Percentiles rank a stretch among this genome's conserved stretches.
Conservation (phyloP, 495 filamentous ascomycete genomes). For the Penicillium mononematosum region DNA sequence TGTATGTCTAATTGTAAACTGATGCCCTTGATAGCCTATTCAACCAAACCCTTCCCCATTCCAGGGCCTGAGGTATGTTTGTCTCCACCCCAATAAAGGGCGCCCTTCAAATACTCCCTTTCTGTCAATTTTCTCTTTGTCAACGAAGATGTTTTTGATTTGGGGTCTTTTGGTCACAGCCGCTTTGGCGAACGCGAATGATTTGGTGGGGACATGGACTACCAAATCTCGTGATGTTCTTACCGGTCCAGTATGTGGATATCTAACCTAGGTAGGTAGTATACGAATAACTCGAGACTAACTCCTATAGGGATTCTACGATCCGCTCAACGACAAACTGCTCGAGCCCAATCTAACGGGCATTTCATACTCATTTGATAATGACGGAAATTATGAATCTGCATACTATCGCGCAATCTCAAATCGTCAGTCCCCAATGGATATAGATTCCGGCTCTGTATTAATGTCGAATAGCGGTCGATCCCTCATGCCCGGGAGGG, state of each 20-base stretch:
- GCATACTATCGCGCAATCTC: slow-evolving; percentile 72
- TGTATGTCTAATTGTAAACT: background rate
- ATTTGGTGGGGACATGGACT: slow-evolving; percentile 73
- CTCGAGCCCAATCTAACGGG: slow-evolving; percentile 69
- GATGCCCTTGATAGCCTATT: too few relatives aligned
- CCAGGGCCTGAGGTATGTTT: slow-evolving; percentile 4
- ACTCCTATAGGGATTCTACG: slow-evolving; percentile 63
- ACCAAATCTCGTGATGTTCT: slow-evolving; percentile 71
- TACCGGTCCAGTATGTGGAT: slow-evolving; percentile 65
- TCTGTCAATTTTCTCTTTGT: slow-evolving; percentile 11
- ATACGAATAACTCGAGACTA: slow-evolving; percentile 7
- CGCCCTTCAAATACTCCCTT: slow-evolving; percentile 16
- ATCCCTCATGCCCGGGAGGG: slow-evolving; percentile 63
- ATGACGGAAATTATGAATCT: slow-evolving; percentile 69
- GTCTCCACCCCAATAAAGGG: slow-evolving; percentile 21
- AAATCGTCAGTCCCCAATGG: slow-evolving; percentile 58
- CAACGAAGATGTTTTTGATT: slow-evolving; percentile 26
- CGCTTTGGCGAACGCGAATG: slow-evolving; percentile 36
- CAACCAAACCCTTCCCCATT: background rate
- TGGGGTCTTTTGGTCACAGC: slow-evolving; percentile 30
- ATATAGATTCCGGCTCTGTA: slow-evolving; percentile 11
- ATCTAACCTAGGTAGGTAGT: background rate
- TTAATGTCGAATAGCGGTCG: slow-evolving; percentile 45
- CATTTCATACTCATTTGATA: slow-evolving; percentile 80
- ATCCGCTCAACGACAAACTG: slow-evolving; percentile 65